Evolutionary conservation across 768 basidiomycete genomes (phyloP).

Genomic region (Suillus placidus): DNA sequence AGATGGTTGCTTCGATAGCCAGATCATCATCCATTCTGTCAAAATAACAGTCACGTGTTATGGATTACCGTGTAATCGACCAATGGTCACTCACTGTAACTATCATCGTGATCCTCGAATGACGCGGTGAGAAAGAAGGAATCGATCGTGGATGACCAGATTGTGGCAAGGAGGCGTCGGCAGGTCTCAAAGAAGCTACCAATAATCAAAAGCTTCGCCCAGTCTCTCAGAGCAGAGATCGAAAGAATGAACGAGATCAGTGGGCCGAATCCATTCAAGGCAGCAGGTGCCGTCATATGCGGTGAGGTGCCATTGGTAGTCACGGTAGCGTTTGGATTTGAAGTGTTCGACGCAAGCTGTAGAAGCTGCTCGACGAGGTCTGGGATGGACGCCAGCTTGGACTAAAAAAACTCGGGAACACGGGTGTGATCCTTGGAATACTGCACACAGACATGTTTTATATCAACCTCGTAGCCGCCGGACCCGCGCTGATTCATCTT

Average conservation of each 20-base stretch:
- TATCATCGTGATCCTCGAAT: constrained; percentile 60
- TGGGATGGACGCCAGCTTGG: constrained; percentile 29
- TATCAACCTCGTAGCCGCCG: not conserved
- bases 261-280: constrained; percentile 12
- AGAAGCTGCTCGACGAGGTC: constrained; percentile 34
- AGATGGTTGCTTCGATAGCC: constrained; percentile 64
- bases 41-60: constrained; percentile 7
- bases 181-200: constrained; percentile 64
- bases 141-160: constrained; percentile 48
- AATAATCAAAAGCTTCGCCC: constrained; percentile 62
- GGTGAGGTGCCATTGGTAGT: constrained; percentile 18
- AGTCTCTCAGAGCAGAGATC: constrained; percentile 58
- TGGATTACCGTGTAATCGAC: not conserved
- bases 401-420: not conserved
- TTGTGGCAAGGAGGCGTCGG: constrained; percentile 47
- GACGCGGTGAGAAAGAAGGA: constrained; percentile 65
- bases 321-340: constrained; percentile 13
- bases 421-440: not conserved
- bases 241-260: constrained; percentile 51
- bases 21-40: constrained; percentile 71
- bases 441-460: constrained; percentile 12
- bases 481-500: not conserved
- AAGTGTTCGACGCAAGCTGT: constrained; percentile 21
- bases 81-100: constrained; percentile 48
- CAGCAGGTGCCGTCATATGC: constrained; percentile 13